Percentiles rank a stretch among this genome's conserved stretches.
Evolutionary conservation across 192 early-diverging fungal species (phyloP).

Genomic region (Coemansia sp.): DNA sequence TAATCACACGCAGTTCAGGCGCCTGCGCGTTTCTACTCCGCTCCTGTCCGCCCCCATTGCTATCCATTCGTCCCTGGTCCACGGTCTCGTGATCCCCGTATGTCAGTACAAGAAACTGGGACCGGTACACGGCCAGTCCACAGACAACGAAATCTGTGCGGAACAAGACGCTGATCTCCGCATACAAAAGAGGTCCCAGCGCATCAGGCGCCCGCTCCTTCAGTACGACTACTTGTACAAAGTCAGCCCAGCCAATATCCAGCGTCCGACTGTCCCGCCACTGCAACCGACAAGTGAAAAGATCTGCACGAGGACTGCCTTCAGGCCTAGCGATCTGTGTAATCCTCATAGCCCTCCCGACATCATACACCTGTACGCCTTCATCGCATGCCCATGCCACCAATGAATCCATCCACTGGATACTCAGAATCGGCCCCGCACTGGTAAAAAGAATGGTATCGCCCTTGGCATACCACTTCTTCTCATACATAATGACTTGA

Average conservation of each 20-base stretch:
- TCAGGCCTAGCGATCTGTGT: constrained; percentile 82
- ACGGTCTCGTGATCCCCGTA: constrained; percentile 44
- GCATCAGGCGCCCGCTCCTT: constrained; percentile 50
- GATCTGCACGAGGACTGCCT: constrained; percentile 78
- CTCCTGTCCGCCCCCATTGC: constrained; percentile 21
- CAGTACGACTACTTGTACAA: constrained; percentile 83
- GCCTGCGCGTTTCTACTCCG: constrained; percentile 60
- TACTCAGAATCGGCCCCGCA: constrained; percentile 86
- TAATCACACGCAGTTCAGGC: constrained; percentile 92
- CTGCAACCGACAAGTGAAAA: constrained; percentile 82
- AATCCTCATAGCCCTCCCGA: constrained; percentile 69
- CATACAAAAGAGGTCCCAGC: constrained; percentile 37
- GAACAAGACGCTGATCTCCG: constrained; percentile 65
- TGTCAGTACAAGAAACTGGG: constrained; percentile 49
- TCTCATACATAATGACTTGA: constrained; percentile 80
- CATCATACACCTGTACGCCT: constrained; percentile 88
- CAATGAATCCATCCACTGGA: constrained; percentile 81
- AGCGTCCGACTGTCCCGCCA: constrained; percentile 84
- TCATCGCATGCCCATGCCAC: constrained; percentile 97
- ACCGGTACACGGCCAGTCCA: constrained; percentile 78
- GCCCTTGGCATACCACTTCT: constrained; percentile 82
- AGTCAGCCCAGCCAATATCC: constrained; percentile 94
- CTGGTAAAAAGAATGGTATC: constrained; percentile 84
- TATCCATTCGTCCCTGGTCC: neutral
- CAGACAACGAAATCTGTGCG: constrained; percentile 68